Evolutionary conservation across 2,329 filamentous ascomycete genomes (phyloP), one percentile per base, ranked within the genome.

Genomic region (Fusarium foetens): DNA sequence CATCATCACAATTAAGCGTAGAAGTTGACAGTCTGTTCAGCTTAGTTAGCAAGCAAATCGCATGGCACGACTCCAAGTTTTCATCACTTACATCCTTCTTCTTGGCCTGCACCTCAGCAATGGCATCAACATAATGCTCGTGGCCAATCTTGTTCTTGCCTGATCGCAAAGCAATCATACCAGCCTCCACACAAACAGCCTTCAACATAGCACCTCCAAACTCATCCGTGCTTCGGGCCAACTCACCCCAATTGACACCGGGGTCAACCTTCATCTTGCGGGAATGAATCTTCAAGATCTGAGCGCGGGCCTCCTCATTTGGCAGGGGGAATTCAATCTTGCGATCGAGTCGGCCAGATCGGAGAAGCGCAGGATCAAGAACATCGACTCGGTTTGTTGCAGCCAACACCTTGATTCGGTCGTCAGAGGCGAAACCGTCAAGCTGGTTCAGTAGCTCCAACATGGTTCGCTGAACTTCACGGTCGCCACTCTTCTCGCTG

Each of bases 311-410:
- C 84, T 99, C 96, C 84, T 99, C 97, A 80, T 99, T 99, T 8
- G 96, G 96, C 58, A 99, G 88, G 2, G 96, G 96, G 84, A 99
- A 99, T 83, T 99, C 96, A 79, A 98, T 98, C 87, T 98, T 98
- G 80, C 95, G 90, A 82, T 98, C 95, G 69, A 98, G 87, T 85
- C 95, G 94, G 64, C 95, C 95, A 31, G 94, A 97, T 80, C 95
- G 93, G 38, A 98, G 89, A 69, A 98, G 87, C 27, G 95, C 95
- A 12, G 95, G 95, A 81, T 98, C 95, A 23, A 98, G 88, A 12
- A 98, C 95, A 79, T 98, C 95, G 65, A 98, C 92, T 81, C 95
- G 92, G 86, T 98, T 98, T 29, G 95, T 98, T 48, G 95, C 95
- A 7, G 95, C 95, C 57, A 98, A 88, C 9, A 98, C 95, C 86